Percentiles rank a stretch among this genome's conserved stretches.
Conservation (phyloP, 2,329 filamentous ascomycete species). For the Botrytis byssoidea region DNA sequence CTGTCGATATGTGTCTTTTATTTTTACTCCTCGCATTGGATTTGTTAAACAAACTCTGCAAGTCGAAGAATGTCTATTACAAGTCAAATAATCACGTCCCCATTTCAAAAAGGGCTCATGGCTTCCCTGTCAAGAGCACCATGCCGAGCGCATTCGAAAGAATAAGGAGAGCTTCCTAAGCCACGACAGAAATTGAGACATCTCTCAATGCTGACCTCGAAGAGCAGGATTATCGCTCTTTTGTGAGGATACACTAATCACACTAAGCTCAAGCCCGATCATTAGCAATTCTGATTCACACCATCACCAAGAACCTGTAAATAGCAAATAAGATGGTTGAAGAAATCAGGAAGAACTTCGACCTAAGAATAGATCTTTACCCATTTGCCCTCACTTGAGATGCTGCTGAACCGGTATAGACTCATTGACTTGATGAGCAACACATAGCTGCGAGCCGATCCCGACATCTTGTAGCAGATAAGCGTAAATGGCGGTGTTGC, state of each 20-base stretch:
- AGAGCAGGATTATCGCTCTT: not conserved
- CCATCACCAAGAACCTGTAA: not conserved
- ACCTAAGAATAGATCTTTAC: not conserved
- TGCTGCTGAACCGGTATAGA: not conserved
- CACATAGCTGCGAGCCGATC: not conserved
- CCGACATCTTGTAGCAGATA: not conserved
- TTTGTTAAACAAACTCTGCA: not conserved
- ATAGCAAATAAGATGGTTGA: accelerated
- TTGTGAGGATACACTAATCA: not conserved
- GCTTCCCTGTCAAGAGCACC: not conserved
- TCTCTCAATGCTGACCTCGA: not conserved
- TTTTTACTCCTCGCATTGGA: not conserved
- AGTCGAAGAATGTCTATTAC: not conserved
- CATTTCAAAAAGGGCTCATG: not conserved
- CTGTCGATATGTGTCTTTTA: not conserved
- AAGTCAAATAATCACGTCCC: not conserved
- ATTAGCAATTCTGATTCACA: not conserved
- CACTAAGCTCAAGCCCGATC: not conserved
- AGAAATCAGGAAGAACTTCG: not conserved
- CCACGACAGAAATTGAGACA: not conserved
- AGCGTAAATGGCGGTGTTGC: not conserved
- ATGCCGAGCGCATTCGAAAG: not conserved
- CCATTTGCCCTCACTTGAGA: not conserved
- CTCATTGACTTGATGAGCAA: not conserved
- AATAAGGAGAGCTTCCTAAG: not conserved